Conservation (phyloP, 2,329 filamentous ascomycete species). For the Phoma herbarum region DNA sequence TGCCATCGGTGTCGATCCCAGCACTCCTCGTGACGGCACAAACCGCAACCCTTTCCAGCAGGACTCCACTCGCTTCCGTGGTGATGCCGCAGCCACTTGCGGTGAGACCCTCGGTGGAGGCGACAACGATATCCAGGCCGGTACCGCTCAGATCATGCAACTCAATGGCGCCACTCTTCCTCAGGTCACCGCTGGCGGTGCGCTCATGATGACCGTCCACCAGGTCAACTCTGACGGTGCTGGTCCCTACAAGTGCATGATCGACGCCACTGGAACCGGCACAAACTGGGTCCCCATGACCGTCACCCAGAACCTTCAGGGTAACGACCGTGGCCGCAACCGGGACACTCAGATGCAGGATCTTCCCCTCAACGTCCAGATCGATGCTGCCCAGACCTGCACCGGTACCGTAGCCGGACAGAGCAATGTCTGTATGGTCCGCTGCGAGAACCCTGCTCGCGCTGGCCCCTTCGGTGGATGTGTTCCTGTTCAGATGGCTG, state of each 20-base stretch:
- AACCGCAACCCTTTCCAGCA: conserved; percentile 69
- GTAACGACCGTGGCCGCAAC: conserved; percentile 59
- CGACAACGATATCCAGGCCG: conserved; percentile 65
- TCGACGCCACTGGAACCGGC: conserved; percentile 68
- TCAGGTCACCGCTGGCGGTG: conserved; percentile 66
- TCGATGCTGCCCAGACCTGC: conserved; percentile 65
- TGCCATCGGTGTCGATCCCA: conserved; percentile 63
- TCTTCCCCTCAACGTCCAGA: conserved; percentile 65
- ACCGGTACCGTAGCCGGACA: conserved; percentile 68
- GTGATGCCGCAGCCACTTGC: conserved; percentile 60
- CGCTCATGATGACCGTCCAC: conserved; percentile 69
- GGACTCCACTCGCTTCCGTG: conserved; percentile 70
- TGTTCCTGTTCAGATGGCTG: conserved; percentile 63
- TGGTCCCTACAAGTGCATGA: conserved; percentile 71
- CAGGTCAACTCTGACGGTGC: conserved; percentile 74
- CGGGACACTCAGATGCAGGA: conserved; percentile 39
- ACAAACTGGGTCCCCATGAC: conserved; percentile 62
- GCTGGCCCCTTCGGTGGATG: conserved; percentile 71
- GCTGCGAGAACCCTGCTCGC: conserved; percentile 67
- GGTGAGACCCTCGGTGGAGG: conserved; percentile 67
- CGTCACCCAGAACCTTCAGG: conserved; percentile 64
- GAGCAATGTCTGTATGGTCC: conserved; percentile 68
- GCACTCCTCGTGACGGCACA: conserved; percentile 70
- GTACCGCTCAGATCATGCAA: conserved; percentile 66
- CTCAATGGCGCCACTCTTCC: conserved; percentile 66